Percentiles rank a stretch among this genome's conserved stretches.
Conservation (phyloP, 2,329 filamentous ascomycete genomes). For the Pyrenophora teres region DNA sequence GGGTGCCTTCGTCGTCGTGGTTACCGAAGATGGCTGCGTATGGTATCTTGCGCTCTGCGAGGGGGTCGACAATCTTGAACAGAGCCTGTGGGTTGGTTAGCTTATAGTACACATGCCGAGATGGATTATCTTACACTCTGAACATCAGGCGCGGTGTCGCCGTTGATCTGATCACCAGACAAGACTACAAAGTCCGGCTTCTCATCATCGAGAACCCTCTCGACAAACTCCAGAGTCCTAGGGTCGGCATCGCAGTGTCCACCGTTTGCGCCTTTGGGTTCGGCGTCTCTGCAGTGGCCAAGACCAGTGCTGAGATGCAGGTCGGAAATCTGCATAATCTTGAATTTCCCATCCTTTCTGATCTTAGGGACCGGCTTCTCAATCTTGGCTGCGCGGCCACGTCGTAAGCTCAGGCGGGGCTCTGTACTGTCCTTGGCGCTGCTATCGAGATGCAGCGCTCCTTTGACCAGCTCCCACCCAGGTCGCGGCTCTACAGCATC, state of each 20-base stretch:
- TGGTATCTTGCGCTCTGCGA: slow-evolving; percentile 86
- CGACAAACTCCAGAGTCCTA: slow-evolving; percentile 87
- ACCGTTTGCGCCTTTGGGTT: slow-evolving; percentile 72
- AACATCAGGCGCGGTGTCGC: slow-evolving; percentile 86
- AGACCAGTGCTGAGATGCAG: slow-evolving; percentile 90
- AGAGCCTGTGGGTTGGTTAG: slow-evolving; percentile 64
- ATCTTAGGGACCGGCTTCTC: slow-evolving; percentile 77
- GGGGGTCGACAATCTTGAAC: slow-evolving; percentile 86
- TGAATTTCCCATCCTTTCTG: slow-evolving; percentile 88
- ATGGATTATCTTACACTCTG: slow-evolving; percentile 66
- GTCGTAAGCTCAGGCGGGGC: slow-evolving; percentile 76
- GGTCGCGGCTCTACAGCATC: slow-evolving; percentile 88
- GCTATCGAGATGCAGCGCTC: slow-evolving; percentile 67
- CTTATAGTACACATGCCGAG: not conserved
- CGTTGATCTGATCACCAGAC: slow-evolving; percentile 94
- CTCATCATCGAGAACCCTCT: slow-evolving; percentile 83
- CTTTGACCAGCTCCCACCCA: slow-evolving; percentile 78
- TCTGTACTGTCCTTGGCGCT: slow-evolving; percentile 63
- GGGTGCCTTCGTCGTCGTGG: slow-evolving; percentile 88
- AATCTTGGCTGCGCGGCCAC: slow-evolving; percentile 67
- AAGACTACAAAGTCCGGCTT: slow-evolving; percentile 91
- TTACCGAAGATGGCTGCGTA: slow-evolving; percentile 97
- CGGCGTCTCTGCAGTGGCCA: slow-evolving; percentile 82
- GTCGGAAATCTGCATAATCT: slow-evolving; percentile 96
- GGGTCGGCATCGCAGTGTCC: slow-evolving; percentile 89